Evolutionary conservation across 2,329 filamentous ascomycete species (phyloP), one percentile per base, ranked within the genome.

Genomic region (Pseudocercospora pini-densiflorae): DNA sequence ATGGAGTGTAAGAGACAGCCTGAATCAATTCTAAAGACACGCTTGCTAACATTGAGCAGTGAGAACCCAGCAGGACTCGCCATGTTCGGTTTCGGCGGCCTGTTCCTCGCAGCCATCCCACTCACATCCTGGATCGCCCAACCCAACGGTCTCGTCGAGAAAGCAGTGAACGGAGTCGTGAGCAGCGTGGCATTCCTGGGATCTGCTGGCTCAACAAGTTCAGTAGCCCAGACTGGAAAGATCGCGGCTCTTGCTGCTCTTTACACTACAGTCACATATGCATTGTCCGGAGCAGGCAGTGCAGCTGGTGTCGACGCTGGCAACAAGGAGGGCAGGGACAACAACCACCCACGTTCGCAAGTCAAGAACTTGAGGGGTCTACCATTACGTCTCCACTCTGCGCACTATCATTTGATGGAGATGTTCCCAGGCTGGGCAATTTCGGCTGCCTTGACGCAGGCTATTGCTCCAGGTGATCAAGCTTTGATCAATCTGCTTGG

Each of bases 31-130:
- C 5, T 12, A 19, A 49, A 19, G 29, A 40, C 14, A 45, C 3
- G 16, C 14, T 5, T 14, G 49, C 63, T 65, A 36, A 66, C 16
- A 58, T 45, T 9, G 2, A 6, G 1, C 64, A 72, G 70, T 43
- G 72, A 71, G 58, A 71, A 74, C 58, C 73, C 74, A 24, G 45
- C 62, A 36, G 74, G 74, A 54, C 69, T 76, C 49, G 64, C 69
- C 43, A 69, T 73, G 65, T 64, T 66, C 58, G 74, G 66, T 43
- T 72, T 73, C 63, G 69, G 73, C 51, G 70, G 65, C 45, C 57
- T 74, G 54, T 76, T 76, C 72, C 70, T 76, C 68, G 74, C 74
- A 45, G 69, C 70, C 31, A 67, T 76, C 16, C 74, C 74, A 29
- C 59, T 76, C 29, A 75, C 73, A n/a, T 66, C 59, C 66, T 76